Evolutionary conservation across 1,139 yeast genomes (phyloP).

Genomic region (Meyerozyma elateridarum): DNA sequence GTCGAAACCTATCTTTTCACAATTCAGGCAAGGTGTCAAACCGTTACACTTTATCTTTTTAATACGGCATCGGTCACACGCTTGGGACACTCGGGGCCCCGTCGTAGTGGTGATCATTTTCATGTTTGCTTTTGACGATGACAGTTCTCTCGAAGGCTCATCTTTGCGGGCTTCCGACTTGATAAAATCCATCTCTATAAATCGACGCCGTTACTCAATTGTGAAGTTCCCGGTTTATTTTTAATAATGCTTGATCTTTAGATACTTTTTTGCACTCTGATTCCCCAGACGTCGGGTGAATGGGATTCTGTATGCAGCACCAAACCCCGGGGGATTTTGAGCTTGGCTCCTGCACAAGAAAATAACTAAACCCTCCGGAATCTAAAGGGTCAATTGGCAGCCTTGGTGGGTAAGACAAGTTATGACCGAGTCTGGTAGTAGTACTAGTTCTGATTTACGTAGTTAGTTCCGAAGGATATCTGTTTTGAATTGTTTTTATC

Average conservation of each 20-base stretch:
- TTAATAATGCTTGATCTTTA: background rate
- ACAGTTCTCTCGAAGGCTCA: no score
- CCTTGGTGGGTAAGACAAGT: no score
- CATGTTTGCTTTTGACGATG: slow-evolving; percentile 17
- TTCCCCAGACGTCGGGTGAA: slow-evolving; percentile 4
- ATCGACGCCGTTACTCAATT: no score
- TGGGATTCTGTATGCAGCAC: slow-evolving; percentile 1
- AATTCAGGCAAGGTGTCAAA: slow-evolving; percentile 62
- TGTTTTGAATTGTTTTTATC: no score
- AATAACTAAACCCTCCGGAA: no score
- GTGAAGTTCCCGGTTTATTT: no score
- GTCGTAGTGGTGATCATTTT: slow-evolving; percentile 38
- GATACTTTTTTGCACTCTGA: no score
- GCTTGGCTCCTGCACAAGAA: no score
- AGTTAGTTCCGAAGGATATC: no score
- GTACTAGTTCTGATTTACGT: no score
- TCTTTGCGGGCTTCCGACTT: slow-evolving; percentile 2
- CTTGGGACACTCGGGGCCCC: slow-evolving; percentile 60
- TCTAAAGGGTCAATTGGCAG: no score
- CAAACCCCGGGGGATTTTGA: slow-evolving; percentile 2
- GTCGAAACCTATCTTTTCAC: slow-evolving; percentile 57
- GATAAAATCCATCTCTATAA: background rate
- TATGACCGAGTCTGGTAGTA: no score
- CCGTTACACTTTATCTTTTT: slow-evolving; percentile 79
- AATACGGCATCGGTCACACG: slow-evolving; percentile 75